A percentile compares a stretch with the other conserved stretches of the same genome.
Conservation (phyloP, 495 filamentous ascomycete species). For the Tuber brumale region DNA sequence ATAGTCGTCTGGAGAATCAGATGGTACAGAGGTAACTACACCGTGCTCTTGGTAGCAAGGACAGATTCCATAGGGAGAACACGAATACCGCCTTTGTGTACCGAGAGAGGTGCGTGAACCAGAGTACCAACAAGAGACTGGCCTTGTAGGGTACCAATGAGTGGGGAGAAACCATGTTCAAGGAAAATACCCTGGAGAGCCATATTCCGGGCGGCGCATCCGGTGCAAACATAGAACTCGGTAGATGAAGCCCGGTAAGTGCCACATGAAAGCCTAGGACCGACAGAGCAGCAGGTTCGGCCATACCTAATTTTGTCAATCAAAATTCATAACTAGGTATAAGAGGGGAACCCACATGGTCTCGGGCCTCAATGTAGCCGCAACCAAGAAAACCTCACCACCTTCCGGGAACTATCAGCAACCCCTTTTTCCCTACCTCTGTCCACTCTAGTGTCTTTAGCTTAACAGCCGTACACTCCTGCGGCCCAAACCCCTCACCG, state of each 20-base stretch:
- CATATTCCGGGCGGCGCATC: conserved; percentile 90
- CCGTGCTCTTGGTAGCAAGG: conserved; percentile 90
- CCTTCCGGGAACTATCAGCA: conserved; percentile 65
- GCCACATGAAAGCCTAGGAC: conserved; percentile 82
- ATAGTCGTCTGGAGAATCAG: conserved; percentile 92
- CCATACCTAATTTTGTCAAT: conserved; percentile 54
- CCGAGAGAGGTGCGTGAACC: conserved; percentile 78
- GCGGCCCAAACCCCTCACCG: conserved; percentile 81
- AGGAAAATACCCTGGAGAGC: conserved; percentile 84
- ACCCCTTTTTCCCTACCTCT: conserved; percentile 60
- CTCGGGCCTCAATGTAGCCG: conserved; percentile 88
- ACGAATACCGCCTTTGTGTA: conserved; percentile 72
- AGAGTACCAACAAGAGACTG: conserved; percentile 75
- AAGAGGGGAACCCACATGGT: conserved; percentile 58
- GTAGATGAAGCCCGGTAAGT: conserved; percentile 76
- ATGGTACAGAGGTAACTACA: conserved; percentile 91
- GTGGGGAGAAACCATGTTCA: conserved; percentile 63
- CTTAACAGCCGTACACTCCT: conserved; percentile 90
- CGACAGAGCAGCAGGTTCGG: conserved; percentile 91
- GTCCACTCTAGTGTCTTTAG: conserved; percentile 84
- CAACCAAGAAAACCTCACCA: conserved; percentile 79
- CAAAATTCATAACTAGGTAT: conserved; percentile 3
- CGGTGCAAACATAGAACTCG: conserved; percentile 78
- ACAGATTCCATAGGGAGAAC: conserved; percentile 94
- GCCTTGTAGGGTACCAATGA: conserved; percentile 64